phyloP scores from a whole-genome alignment of 495 filamentous ascomycete species.

The Achaetomiella virescens region DNA sequence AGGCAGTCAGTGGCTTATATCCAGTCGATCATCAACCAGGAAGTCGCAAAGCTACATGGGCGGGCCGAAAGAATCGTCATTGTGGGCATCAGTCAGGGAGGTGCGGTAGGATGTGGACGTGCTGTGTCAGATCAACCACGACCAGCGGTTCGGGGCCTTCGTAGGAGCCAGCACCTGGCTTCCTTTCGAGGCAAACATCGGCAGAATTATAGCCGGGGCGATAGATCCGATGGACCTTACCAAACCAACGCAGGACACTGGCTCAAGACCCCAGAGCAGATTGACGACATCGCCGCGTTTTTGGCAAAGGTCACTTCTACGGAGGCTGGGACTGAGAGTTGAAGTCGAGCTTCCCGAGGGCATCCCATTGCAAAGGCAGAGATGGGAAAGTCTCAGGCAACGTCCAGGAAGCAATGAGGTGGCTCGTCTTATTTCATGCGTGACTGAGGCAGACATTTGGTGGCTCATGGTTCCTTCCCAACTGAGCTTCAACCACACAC shows the following conservation, averaged over 20 bases:
- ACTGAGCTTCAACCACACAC: too few species aligned
- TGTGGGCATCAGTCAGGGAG: slow-evolving; percentile 51
- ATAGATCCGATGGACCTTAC: too few species aligned
- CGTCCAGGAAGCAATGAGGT: too few species aligned
- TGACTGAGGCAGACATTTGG: too few species aligned
- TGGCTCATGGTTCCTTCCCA: too few species aligned
- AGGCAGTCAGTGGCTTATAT: slow-evolving; percentile 30
- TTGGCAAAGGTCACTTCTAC: background rate
- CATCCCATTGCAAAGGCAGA: too few species aligned
- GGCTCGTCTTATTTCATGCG: too few species aligned
- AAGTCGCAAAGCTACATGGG: slow-evolving; percentile 5
- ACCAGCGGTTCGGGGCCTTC: slow-evolving; percentile 27
- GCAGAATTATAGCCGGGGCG: too few species aligned
- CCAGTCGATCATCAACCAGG: background rate
- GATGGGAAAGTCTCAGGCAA: background rate
- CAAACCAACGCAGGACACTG: too few species aligned
- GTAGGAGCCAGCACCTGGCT: slow-evolving; percentile 50
- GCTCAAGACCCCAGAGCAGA: slow-evolving; percentile 20
- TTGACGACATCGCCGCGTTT: slow-evolving; percentile 21
- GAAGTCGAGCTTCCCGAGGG: background rate
- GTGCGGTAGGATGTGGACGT: slow-evolving; percentile 41
- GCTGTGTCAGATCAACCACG: slow-evolving; percentile 20
- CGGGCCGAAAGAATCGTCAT: slow-evolving; percentile 24
- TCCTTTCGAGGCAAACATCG: slow-evolving; percentile 32
- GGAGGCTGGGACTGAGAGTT: background rate